Evolutionary conservation across 2,329 filamentous ascomycete species (phyloP).

Genomic region (Nothophaeocryptopus gaeumannii): DNA sequence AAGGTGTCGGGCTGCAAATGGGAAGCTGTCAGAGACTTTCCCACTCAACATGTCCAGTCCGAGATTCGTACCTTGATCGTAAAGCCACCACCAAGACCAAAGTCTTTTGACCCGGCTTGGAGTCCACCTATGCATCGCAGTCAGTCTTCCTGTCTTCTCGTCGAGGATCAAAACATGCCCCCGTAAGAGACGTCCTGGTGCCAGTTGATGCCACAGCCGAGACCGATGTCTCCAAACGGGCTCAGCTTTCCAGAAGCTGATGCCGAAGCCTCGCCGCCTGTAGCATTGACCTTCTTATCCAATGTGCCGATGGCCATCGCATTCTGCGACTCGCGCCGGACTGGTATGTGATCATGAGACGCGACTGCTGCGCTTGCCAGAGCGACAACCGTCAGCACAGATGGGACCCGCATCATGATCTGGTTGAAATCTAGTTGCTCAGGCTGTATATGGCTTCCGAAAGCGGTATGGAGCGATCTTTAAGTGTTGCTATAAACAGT

Average conservation of each 20-base stretch:
- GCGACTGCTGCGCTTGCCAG: no score
- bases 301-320: constrained; percentile 1
- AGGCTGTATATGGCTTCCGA: no score
- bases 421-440: no score
- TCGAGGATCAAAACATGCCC: constrained; percentile 6
- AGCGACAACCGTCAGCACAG: no score
- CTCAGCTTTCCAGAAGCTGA: constrained; percentile 13
- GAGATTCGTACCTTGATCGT: constrained; percentile 7
- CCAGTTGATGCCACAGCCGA: constrained; percentile 23
- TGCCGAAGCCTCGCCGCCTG: constrained; percentile 17
- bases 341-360: no score
- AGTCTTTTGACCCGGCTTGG: constrained; percentile 16
- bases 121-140: constrained; percentile 15
- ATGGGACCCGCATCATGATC: no score
- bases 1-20: constrained; percentile 7
- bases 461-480: no score
- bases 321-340: no score
- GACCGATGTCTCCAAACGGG: constrained; percentile 18
- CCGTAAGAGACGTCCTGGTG: constrained; percentile 14
- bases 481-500: no score
- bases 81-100: constrained; percentile 22
- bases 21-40: no score
- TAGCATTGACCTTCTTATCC: constrained; percentile 13
- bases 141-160: not conserved
- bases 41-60: no score